Percentiles rank a stretch among this genome's conserved stretches.
These are phyloP conservation scores for Bjerkandera adusta DNA, from an alignment of 1,284 basidiomycete species.

Conservation along the genomic window DNA sequence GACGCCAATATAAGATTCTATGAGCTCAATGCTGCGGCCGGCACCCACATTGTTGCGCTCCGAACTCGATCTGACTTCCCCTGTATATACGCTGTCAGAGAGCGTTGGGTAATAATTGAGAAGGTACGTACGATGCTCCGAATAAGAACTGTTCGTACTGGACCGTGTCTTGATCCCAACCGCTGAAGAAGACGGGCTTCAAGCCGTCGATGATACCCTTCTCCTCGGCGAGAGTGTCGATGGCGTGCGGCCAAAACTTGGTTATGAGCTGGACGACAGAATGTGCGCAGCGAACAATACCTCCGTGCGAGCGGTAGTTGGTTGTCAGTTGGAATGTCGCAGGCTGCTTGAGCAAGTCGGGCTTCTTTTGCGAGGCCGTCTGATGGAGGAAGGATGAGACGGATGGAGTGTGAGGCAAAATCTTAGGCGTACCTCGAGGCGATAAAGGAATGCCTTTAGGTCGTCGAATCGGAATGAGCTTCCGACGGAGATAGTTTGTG, in stretches of 20 bases:
- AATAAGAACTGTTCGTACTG: conserved; percentile 59
- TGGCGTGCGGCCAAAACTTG: conserved; percentile 62
- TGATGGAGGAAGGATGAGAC: neutral
- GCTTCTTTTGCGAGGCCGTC: neutral
- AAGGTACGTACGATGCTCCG: conserved; percentile 38
- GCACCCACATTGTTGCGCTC: conserved; percentile 61
- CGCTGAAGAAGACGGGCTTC: conserved; percentile 58
- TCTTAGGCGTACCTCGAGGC: conserved; percentile 55
- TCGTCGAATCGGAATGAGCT: conserved; percentile 74
- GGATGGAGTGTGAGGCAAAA: neutral
- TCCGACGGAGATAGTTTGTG: conserved; percentile 72
- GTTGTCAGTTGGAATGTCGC: conserved; percentile 53
- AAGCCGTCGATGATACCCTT: conserved; percentile 55
- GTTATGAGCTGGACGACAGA: conserved; percentile 63
- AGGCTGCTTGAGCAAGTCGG: neutral
- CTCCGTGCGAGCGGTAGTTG: conserved; percentile 73
- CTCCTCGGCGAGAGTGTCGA: conserved; percentile 60
- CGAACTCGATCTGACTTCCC: conserved; percentile 57
- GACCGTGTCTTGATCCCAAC: conserved; percentile 50
- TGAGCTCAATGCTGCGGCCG: neutral
- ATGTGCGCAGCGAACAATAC: conserved; percentile 63
- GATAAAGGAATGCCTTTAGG: conserved; percentile 62
- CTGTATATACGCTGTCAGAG: conserved; percentile 25
- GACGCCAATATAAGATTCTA: neutral
- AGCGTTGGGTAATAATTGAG: neutral